Conservation (phyloP, 352 stramenopile genomes). For the Phytophthora rubi region DNA sequence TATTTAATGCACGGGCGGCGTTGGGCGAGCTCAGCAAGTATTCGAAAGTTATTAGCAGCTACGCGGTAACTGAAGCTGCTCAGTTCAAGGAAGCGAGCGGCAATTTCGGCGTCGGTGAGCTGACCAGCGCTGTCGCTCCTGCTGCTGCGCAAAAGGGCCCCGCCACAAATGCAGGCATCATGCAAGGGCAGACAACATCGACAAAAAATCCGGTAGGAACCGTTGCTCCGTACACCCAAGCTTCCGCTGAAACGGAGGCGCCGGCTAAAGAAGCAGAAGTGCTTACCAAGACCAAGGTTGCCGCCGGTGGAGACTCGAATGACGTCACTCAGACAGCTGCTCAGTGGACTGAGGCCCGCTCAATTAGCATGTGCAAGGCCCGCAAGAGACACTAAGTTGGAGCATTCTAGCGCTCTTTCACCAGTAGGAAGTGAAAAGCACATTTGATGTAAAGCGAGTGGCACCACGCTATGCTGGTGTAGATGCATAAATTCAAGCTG, state of each 20-base stretch:
- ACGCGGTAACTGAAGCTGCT: conserved; percentile 5
- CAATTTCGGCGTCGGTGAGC: conserved; percentile 24
- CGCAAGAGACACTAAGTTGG: conserved; percentile 9
- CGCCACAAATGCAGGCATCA: background rate
- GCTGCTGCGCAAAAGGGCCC: background rate
- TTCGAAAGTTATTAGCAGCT: conserved; percentile 10
- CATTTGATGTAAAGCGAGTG: background rate
- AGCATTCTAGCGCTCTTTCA: background rate
- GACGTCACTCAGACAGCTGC: conserved; percentile 1
- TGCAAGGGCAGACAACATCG: background rate
- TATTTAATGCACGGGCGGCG: conserved; percentile 3
- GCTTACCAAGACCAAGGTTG: background rate
- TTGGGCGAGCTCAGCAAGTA: conserved; percentile 14
- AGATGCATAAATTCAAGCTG: background rate
- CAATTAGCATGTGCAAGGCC: conserved; percentile 2
- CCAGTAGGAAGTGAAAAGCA: background rate
- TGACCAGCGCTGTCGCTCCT: background rate
- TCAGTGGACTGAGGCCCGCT: background rate
- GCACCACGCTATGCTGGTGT: too few relatives aligned
- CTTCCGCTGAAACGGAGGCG: background rate
- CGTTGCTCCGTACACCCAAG: background rate
- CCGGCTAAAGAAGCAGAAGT: background rate
- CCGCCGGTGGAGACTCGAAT: background rate
- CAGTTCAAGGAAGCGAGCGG: conserved; percentile 10
- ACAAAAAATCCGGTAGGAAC: background rate